Base-by-base conservation (phyloP, 176 grass and related monocot species). In the Neostapfia colusana region DNA sequence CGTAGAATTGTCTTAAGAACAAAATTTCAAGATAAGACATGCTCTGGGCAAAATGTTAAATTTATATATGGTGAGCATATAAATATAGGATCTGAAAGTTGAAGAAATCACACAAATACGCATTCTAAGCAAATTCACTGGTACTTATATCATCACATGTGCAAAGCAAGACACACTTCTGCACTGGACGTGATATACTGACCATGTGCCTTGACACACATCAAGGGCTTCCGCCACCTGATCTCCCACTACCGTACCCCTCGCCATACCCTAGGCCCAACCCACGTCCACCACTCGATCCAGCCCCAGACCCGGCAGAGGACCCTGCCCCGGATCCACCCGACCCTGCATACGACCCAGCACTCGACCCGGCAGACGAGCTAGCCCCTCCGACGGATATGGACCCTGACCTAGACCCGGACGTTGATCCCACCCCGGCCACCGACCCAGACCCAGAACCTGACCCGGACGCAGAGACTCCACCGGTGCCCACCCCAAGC, bases 321-420 rank as follows among this genome's bases (percentile, higher is more conserved):
- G 92, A 95, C 3, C 89, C 92, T 0, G 72, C 79, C 3, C 72
- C 73, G 0, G 90, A 79, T 6, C 69, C 81, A 26, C 21, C 51
- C 0, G 82, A 92, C 0, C 84, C 75, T 0, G 84, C 53, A 0
- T 51, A 85, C 0, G 85, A 92, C 7, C 86, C 76, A 0, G 86
- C 83, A 1, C 57, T 67, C 0, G 89, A 96, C 8, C 79, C 82
- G 0, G 85, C 79, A 3, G 83, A 91, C 0, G 89, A 97, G 9
- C 79, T 87, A 0, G 83, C 64, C 3, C 90, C 83, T 11, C 88
- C 84, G 1, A 70, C 25, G 0, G 90, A 93, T 3, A 64, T 35
- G 0, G 88, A 90, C 0, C 69, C 57, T 0, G 90, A 93, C 2
- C 70, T 78, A 0, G 93, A 93, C 0, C 24, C 40, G 0, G 86